Evolutionary conservation across 495 filamentous ascomycete genomes (phyloP), one percentile per base, ranked within the genome.

Genomic region (Xylaria intraflava): DNA sequence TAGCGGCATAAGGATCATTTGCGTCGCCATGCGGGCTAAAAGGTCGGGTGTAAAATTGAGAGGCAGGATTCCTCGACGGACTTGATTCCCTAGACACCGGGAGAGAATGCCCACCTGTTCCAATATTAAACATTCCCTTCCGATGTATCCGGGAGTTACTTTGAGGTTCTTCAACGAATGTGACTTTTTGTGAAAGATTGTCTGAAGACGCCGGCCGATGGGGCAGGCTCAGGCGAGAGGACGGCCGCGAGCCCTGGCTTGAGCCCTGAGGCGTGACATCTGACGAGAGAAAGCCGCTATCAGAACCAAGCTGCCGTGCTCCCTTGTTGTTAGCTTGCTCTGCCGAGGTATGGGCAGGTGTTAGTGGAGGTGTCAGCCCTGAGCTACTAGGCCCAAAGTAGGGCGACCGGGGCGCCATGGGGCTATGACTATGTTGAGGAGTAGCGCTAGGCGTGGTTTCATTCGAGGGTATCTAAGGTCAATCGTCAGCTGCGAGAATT

Each of bases 1-100:
- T 85, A 51, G 88, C 85, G 14, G 89, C 86, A 67, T 95, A 95
- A 7, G 92, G 90, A 63, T 97, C 90, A 66, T 95, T 88, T 22
- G 73, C 81, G 30, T 95, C 90, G 16, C 86, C 89, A 10, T 82
- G 74, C 3, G 89, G 91, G 36, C 88, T 90, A 55, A 88, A 87
- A 16, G 89, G 83, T 24, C 84, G 76, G 19, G 76, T 78, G 52
- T 80, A 81, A 50, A 74, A 78, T 56, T 82, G 82, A 16, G 77
- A 76, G 10, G 77, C 78, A 17, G 70, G 65, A 57, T 72, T 74
- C 17, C 89, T 80, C 4, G 82, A 85, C 2, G 83, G 81, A 50
- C 81, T 85, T 14, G 70, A 69, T 51, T 86, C 81, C 33, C 80
- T 78, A 11, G 85, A 89, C n/a, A 75, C 76, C 24, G 84, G 77